phyloP scores from a whole-genome alignment of 768 basidiomycete species.

The Hygrophorus russula region DNA sequence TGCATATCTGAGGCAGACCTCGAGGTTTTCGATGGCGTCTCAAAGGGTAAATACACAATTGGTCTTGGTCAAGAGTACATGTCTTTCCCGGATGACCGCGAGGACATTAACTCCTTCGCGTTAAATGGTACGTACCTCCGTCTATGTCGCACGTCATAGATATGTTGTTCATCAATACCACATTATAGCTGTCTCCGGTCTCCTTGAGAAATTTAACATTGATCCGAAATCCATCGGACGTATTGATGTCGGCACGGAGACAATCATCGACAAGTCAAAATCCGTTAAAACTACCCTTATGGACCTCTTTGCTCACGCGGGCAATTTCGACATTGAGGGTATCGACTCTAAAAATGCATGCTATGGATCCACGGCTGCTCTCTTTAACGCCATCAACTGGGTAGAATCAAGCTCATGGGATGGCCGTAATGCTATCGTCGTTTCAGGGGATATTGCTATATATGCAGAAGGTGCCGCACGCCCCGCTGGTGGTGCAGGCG shows the following conservation, averaged over 20 bases:
- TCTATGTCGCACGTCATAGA: not conserved
- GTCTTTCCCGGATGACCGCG: constrained; percentile 97
- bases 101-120: constrained; percentile 98
- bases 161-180: not conserved
- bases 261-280: constrained; percentile 99
- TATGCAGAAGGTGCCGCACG: constrained; percentile 94
- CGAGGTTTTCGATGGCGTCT: constrained; percentile 87
- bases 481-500: constrained; percentile 95
- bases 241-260: constrained; percentile 97
- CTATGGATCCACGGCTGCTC: constrained; percentile 96
- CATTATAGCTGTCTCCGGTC: constrained; percentile 75
- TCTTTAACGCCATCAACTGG: constrained; percentile 99
- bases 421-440: constrained; percentile 93
- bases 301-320: constrained; percentile 90
- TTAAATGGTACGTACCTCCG: constrained; percentile 59
- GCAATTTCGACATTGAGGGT: constrained; percentile 96
- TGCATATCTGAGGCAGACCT: constrained; percentile 95
- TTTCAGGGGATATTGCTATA: constrained; percentile 94
- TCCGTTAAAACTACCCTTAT: constrained; percentile 97
- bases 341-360: constrained; percentile 99
- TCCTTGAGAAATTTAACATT: constrained; percentile 89
- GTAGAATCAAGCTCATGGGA: constrained; percentile 95
- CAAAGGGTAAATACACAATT: constrained; percentile 97
- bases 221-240: constrained; percentile 96
- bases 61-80: constrained; percentile 97